Evolutionary conservation across 208 protist species (phyloP), one percentile per base, ranked within the genome.

Genomic region (Novymonas esmeraldas): DNA sequence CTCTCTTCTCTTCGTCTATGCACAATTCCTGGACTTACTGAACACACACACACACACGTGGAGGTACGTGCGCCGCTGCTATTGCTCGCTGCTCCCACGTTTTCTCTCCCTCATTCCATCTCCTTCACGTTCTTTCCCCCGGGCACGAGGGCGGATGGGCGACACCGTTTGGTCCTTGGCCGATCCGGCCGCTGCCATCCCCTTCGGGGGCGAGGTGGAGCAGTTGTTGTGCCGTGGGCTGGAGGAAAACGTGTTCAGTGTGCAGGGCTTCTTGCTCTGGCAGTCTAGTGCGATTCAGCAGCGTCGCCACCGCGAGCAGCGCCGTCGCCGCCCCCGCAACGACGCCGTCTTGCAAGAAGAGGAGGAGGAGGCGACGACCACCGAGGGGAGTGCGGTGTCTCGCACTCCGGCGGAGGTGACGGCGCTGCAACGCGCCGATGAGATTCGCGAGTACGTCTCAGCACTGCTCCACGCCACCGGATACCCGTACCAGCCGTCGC

Each of bases 261-360:
- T 69, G 61, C 65, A 71, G 41, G 73, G 73, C 3, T 79, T 71
- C 28, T 73, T 59, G 65, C 61, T 79, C 13, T 79, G 73, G 64
- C 73, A 79, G 73, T 54, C 73, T 16, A 64, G 64, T 28, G 16
- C 50, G 22, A 63, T 79, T 26, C 73, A 73, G 54, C 54, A 61
- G 52, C 65, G 67, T 16, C 67, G 34, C 24, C 73, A 51, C 28
- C 67, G 67, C 29, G 65, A 73, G 34, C 51, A 73, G 46, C 38
- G 56, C 31, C 52, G 70, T 29, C 70, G 70, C 41, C 39, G 62
- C 3, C 70, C 55, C 0, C 70, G 63, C 39, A 45, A 48, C n/a
- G 70, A 70, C 3, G 29, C 29, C 34, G 49, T 9, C n/a, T 26
- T 20, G 7, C 39, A 7, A 24, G 20, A n/a, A 26, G 39, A 49